Evolutionary conservation across 352 stramenopile species (phyloP), one percentile per base, ranked within the genome.

Genomic region (Pythium rhizo-oryzae): DNA sequence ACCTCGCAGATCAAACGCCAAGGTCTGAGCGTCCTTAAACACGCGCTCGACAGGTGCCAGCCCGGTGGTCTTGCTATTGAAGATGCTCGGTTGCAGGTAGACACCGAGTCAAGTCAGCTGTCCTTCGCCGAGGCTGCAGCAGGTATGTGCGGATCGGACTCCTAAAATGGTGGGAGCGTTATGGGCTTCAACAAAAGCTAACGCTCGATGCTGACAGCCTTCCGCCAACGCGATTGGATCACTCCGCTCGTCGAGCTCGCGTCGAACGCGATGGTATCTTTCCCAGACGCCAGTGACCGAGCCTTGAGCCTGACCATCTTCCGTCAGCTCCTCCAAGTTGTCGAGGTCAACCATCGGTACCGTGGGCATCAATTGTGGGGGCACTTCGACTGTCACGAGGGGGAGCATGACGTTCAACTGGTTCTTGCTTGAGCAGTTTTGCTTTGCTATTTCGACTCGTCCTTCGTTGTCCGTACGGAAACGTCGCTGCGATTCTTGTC

Each of bases 201-300:
- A 37, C 2, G 24, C 21, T 5, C 8, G 30, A n/a, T n/a, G 43
- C 52, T 15, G 4, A 11, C 2, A 91, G 81, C 66, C 21, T 83
- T 84, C 57, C 57, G 55, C 7, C 39, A 67, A 0, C 65, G 75
- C 33, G 80, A 91, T 58, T 92, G 84, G 85, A 59, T 91, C 12
- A 77, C 75, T 51, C 72, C 79, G 12, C 61, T 91, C 16, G 69
- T 90, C 21, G 78, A 93, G 59, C 75, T 89, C 1, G 71, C 84
- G 21, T 89, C 82, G 2, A 92, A 89, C 23, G 76, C 78, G n/a
- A 91, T 93, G 79, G 76, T 93, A 9, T 86, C 82, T 19, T 84
- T 85, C 60, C 67, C 74, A 21, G 76, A 91, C 4, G 50, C 71
- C 16, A 71, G 33, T 0, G 75, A 90, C 15, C 79, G 82, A 21